These are phyloP conservation scores for Furcasterigmium furcatum DNA, from an alignment of 2,329 filamentous ascomycete genomes.

Conservation along the genomic window DNA sequence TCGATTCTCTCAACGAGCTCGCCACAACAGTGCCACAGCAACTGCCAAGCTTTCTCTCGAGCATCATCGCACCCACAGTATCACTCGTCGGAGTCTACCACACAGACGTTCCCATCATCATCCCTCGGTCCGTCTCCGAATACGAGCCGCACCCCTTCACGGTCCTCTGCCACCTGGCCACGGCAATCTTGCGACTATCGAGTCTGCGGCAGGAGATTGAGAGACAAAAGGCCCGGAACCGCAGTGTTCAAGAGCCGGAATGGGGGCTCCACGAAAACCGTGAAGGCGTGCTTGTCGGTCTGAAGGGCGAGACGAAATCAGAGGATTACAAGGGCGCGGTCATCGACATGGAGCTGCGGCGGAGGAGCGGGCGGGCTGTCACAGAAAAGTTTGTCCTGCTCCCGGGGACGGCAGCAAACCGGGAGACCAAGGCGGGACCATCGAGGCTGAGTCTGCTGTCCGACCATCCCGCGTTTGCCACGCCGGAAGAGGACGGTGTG, in stretches of 20 bases:
- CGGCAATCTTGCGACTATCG: constrained; percentile 72
- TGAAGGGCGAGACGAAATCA: constrained; percentile 46
- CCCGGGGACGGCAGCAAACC: constrained; percentile 16
- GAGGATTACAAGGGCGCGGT: constrained; percentile 52
- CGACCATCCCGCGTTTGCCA: constrained; percentile 70
- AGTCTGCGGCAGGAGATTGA: constrained; percentile 73
- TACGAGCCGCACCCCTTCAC: constrained; percentile 69
- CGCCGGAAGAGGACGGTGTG: constrained; percentile 31
- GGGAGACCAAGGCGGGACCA: constrained; percentile 11
- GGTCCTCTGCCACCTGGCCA: constrained; percentile 81
- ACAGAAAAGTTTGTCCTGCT: constrained; percentile 60
- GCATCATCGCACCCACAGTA: constrained; percentile 60
- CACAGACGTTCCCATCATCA: constrained; percentile 65
- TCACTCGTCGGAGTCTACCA: constrained; percentile 82
- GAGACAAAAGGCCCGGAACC: constrained; percentile 70
- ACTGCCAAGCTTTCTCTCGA: constrained; percentile 67
- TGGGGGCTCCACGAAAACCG: constrained; percentile 76
- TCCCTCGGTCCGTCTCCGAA: constrained; percentile 39
- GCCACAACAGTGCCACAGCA: constrained; percentile 48
- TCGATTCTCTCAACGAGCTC: constrained; percentile 76
- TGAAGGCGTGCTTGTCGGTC: constrained; percentile 74
- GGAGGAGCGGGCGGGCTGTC: constrained; percentile 77
- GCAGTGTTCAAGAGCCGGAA: constrained; percentile 70
- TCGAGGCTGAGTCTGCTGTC: constrained; percentile 59
- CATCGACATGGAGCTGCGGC: constrained; percentile 79